phyloP scores from a whole-genome alignment of 257 asterid genomes.

The Osmanthus fragrans region DNA sequence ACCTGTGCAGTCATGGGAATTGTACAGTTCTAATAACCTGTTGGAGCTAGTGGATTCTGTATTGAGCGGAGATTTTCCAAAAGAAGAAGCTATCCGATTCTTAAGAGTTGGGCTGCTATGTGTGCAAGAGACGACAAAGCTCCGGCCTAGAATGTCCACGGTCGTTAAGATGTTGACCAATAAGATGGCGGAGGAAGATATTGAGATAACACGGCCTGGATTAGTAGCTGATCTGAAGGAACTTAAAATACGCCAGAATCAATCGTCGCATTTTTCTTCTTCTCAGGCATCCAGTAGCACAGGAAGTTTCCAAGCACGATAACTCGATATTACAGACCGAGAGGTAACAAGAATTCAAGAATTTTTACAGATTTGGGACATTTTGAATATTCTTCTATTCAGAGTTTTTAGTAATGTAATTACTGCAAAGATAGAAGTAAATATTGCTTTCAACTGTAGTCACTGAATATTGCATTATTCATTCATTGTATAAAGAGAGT shows the following conservation, averaged over 20 bases:
- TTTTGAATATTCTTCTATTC: neutral
- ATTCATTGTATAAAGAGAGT: slow-evolving; percentile 19
- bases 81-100: slow-evolving; percentile 53
- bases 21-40: slow-evolving; percentile 44
- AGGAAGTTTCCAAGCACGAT: slow-evolving; percentile 32
- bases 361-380: neutral
- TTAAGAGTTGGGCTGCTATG: slow-evolving; percentile 70
- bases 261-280: slow-evolving; percentile 40
- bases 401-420: neutral
- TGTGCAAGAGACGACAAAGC: slow-evolving; percentile 64
- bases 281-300: slow-evolving; percentile 51
- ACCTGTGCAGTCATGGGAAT: slow-evolving; percentile 67
- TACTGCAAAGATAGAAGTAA: slow-evolving; percentile 14
- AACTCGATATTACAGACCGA: neutral
- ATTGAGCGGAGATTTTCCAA: slow-evolving; percentile 42
- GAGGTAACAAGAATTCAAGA: neutral
- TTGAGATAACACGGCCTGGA: slow-evolving; percentile 57
- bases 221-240: slow-evolving; percentile 64
- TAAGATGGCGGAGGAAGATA: slow-evolving; percentile 34
- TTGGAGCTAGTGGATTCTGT: slow-evolving; percentile 53
- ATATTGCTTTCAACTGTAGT: slow-evolving; percentile 9
- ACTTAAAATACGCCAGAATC: slow-evolving; percentile 46
- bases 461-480: neutral
- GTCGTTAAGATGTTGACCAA: slow-evolving; percentile 62
- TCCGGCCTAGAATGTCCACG: slow-evolving; percentile 64